These are phyloP conservation scores for Chrysanthemum seticuspe DNA, from an alignment of 129 eudicot species.

Conservation along the genomic window DNA sequence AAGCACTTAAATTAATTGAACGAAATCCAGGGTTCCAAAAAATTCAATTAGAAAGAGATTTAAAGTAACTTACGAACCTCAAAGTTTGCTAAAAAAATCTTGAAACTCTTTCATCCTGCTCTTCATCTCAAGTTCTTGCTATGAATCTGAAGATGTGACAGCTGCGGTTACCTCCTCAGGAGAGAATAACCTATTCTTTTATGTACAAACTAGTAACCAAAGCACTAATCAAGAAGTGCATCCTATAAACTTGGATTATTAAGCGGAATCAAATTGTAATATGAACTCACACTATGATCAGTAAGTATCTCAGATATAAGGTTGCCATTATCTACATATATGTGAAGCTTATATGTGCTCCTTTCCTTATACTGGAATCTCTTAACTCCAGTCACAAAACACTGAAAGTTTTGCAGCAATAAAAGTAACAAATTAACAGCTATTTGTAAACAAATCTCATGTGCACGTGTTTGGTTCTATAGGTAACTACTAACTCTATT, in stretches of 20 bases:
- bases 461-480: too few species aligned
- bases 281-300: conserved; percentile 66
- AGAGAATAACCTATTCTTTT: conserved; percentile 29
- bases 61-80: conserved; percentile 47
- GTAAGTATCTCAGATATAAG: conserved; percentile 74
- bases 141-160: conserved; percentile 44
- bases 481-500: too few species aligned
- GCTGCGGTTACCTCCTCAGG: conserved; percentile 63
- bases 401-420: conserved; percentile 43
- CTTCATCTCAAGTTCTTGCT: conserved; percentile 49
- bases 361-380: conserved; percentile 63
- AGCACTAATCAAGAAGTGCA: neutral
- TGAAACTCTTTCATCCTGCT: conserved; percentile 52
- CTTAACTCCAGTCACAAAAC: conserved; percentile 78
- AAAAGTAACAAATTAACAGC: neutral
- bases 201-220: conserved; percentile 54
- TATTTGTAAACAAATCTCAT: too few species aligned
- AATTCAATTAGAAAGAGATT: neutral
- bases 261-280: neutral
- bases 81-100: conserved; percentile 56
- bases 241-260: neutral
- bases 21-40: neutral
- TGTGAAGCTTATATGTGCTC: conserved; percentile 57
- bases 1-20: too few species aligned
- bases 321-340: conserved; percentile 86